A percentile compares a stretch with the other conserved stretches of the same genome.
phyloP scores from a whole-genome alignment of 306 rosid genomes.

The Senna siamea region DNA sequence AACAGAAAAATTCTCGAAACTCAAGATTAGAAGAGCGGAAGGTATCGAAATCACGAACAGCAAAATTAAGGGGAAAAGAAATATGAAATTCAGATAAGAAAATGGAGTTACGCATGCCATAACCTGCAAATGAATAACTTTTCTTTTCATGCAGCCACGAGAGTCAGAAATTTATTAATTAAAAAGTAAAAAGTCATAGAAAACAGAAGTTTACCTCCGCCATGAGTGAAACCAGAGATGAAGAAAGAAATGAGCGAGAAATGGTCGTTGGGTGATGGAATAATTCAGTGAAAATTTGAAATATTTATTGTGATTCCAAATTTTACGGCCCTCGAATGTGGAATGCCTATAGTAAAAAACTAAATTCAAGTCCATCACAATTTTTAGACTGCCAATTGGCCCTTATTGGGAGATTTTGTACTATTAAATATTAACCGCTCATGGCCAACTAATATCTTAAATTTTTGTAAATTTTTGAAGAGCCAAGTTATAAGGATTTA shows the following conservation, averaged over 20 bases:
- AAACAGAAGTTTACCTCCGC: constrained; percentile 54
- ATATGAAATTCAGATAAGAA: neutral
- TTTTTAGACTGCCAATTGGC: neutral
- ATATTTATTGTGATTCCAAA: neutral
- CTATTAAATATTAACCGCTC: too few species aligned
- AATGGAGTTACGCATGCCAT: neutral
- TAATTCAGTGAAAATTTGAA: neutral
- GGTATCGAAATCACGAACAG: constrained; percentile 22
- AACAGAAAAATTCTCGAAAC: constrained; percentile 13
- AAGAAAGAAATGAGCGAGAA: neutral
- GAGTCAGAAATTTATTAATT: neutral
- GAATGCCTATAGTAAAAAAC: neutral
- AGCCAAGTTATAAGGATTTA: too few species aligned
- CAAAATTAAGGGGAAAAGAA: neutral
- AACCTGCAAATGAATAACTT: neutral
- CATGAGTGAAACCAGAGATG: constrained; percentile 52
- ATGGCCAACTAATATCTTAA: too few species aligned
- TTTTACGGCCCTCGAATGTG: neutral
- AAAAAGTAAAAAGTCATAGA: neutral
- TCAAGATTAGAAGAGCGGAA: neutral
- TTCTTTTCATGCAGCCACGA: neutral
- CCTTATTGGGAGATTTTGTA: neutral
- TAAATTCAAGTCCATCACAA: neutral
- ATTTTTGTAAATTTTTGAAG: too few species aligned
- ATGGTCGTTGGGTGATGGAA: neutral